Conservation (phyloP, 306 rosid species). For the Castanea crenata region DNA sequence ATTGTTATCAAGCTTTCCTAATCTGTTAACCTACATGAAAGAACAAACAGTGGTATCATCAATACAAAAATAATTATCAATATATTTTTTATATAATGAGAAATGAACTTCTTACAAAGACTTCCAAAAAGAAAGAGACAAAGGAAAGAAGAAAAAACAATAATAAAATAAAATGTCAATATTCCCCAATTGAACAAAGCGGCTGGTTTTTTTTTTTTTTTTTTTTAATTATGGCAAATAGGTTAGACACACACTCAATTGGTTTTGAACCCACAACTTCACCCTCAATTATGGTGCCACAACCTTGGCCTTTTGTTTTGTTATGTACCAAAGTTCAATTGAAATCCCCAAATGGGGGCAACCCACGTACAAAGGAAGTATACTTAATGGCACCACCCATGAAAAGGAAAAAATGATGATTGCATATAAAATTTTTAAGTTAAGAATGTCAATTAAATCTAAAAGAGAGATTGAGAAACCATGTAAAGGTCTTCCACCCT, state of each 20-base stretch:
- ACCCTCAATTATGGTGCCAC: neutral
- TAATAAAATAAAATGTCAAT: neutral
- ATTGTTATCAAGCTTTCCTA: conserved; percentile 64
- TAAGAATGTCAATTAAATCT: neutral
- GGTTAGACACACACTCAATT: too few relatives aligned
- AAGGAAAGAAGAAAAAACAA: neutral
- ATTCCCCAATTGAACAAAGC: neutral
- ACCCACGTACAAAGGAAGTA: neutral
- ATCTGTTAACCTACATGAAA: conserved; percentile 63
- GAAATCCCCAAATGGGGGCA: neutral
- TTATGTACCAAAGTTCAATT: neutral
- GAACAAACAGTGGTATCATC: conserved; percentile 17
- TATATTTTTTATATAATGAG: neutral
- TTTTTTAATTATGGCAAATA: conserved; percentile 38
- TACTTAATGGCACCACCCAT: neutral
- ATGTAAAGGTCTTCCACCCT: neutral
- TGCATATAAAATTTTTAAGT: neutral
- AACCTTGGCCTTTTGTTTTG: neutral
- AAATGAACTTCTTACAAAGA: neutral
- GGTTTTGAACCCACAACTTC: too few relatives aligned
- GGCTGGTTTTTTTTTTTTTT: neutral
- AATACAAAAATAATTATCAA: conserved; percentile 1
- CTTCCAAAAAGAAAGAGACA: neutral
- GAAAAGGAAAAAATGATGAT: neutral
- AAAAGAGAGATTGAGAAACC: neutral